A percentile compares a stretch with the other conserved stretches of the same genome.
Conservation (phyloP, 306 rosid genomes). For the Dicorynia guianensis region DNA sequence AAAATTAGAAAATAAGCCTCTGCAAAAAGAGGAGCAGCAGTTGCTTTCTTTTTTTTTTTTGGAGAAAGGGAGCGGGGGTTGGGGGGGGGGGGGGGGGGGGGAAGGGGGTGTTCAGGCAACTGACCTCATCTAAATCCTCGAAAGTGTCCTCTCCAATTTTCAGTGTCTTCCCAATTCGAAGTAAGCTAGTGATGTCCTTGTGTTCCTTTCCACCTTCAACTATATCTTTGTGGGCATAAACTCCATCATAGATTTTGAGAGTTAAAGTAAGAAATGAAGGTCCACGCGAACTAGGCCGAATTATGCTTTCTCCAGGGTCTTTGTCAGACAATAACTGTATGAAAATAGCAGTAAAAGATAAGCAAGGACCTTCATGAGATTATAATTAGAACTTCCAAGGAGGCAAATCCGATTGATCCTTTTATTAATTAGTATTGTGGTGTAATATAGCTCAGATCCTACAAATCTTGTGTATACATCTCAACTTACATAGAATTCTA, state of each 20-base stretch:
- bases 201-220: slow-evolving; percentile 98
- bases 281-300: slow-evolving; percentile 96
- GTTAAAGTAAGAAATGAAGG: slow-evolving; percentile 91
- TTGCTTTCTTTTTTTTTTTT: no score
- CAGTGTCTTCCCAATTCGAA: slow-evolving; percentile 93
- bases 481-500: slow-evolving; percentile 2
- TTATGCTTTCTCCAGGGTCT: slow-evolving; percentile 96
- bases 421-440: slow-evolving; percentile 10
- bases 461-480: slow-evolving; percentile 7
- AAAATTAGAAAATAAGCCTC: neutral
- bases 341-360: slow-evolving; percentile 20
- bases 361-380: slow-evolving; percentile 3
- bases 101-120: no score
- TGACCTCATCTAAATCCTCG: slow-evolving; percentile 97
- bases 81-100: neutral
- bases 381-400: slow-evolving; percentile 9
- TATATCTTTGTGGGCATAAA: slow-evolving; percentile 97
- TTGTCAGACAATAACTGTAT: slow-evolving; percentile 88
- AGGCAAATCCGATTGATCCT: neutral
- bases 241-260: slow-evolving; percentile 91
- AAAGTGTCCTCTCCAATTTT: slow-evolving; percentile 98
- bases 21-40: slow-evolving; percentile 27
- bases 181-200: slow-evolving; percentile 93
- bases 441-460: neutral
- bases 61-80: no score